Evolutionary conservation across 2,329 filamentous ascomycete genomes (phyloP).

Genomic region (Aotearoamyces nothofagi): DNA sequence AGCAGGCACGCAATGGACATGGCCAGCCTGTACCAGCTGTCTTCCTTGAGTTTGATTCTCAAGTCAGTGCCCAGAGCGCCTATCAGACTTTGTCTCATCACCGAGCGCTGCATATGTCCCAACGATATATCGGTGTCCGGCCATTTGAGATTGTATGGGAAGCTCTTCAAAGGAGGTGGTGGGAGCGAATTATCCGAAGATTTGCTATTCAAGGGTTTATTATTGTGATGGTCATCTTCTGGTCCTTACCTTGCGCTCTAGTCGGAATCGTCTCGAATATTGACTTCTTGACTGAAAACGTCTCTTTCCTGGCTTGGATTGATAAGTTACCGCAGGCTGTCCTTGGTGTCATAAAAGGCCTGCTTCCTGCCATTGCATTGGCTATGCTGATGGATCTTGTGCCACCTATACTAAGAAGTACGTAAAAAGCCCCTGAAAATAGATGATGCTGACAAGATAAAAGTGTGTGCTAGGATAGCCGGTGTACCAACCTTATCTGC

Average conservation of each 20-base stretch:
- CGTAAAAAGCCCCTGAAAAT: constrained; percentile 9
- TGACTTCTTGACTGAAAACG: constrained; percentile 32
- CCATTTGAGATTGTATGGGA: constrained; percentile 50
- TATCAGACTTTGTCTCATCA: constrained; percentile 51
- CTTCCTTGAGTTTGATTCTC: constrained; percentile 50
- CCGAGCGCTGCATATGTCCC: constrained; percentile 45
- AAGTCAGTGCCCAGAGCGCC: constrained; percentile 45
- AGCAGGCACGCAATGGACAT: constrained; percentile 27
- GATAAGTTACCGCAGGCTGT: constrained; percentile 36
- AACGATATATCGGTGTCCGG: constrained; percentile 44
- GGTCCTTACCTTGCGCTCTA: constrained; percentile 51
- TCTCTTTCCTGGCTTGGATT: constrained; percentile 42
- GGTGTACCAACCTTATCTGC: constrained; percentile 42
- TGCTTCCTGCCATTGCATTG: constrained; percentile 44
- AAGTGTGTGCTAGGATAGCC: constrained; percentile 42
- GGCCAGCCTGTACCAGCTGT: constrained; percentile 39
- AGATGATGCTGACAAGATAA: constrained; percentile 6
- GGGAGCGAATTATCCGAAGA: constrained; percentile 40
- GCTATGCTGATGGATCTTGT: constrained; percentile 44
- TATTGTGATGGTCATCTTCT: constrained; percentile 45
- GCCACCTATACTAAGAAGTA: constrained; percentile 43
- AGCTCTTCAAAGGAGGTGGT: constrained; percentile 49
- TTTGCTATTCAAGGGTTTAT: constrained; percentile 35
- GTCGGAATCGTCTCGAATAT: constrained; percentile 52
- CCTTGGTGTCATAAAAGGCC: constrained; percentile 43